These are phyloP conservation scores for Abrus pulchellus DNA, from an alignment of 306 rosid species.

Conservation along the genomic window DNA sequence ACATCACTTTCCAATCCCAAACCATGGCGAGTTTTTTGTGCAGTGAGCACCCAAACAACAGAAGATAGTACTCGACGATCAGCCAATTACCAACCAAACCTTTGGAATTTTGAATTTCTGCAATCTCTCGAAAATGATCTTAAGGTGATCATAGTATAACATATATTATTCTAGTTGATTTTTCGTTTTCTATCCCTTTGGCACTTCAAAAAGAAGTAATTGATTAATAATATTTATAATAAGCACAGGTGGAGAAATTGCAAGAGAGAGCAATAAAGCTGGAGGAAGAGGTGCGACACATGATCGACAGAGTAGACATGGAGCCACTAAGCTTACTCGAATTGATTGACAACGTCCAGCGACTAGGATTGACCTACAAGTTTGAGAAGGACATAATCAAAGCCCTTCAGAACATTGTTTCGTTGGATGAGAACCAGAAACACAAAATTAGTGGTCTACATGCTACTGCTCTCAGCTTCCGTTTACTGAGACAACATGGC, in stretches of 20 bases:
- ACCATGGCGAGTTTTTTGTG: background rate
- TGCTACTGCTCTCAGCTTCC: conserved; percentile 50
- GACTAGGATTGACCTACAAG: conserved; percentile 52
- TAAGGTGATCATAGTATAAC: background rate
- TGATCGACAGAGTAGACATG: conserved; percentile 8
- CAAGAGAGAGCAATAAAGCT: conserved; percentile 27
- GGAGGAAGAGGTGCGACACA: conserved; percentile 37
- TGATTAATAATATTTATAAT: background rate
- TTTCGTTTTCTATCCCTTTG: background rate
- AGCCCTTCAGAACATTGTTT: conserved; percentile 24
- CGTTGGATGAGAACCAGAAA: background rate
- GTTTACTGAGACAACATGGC: conserved; percentile 58
- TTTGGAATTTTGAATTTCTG: conserved; percentile 37
- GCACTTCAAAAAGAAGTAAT: too few relatives aligned
- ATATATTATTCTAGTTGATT: background rate
- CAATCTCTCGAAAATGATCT: background rate
- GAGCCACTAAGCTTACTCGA: conserved; percentile 33
- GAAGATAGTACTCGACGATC: conserved; percentile 27
- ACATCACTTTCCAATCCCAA: conserved; percentile 6
- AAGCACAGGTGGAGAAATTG: conserved; percentile 12
- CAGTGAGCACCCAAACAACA: background rate
- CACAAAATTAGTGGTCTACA: conserved; percentile 22
- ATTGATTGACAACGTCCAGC: conserved; percentile 53
- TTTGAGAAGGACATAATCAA: conserved; percentile 41
- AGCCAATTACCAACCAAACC: conserved; percentile 42